Base-by-base conservation (phyloP, 495 filamentous ascomycete genomes). In the Neurospora tetrasperma region DNA sequence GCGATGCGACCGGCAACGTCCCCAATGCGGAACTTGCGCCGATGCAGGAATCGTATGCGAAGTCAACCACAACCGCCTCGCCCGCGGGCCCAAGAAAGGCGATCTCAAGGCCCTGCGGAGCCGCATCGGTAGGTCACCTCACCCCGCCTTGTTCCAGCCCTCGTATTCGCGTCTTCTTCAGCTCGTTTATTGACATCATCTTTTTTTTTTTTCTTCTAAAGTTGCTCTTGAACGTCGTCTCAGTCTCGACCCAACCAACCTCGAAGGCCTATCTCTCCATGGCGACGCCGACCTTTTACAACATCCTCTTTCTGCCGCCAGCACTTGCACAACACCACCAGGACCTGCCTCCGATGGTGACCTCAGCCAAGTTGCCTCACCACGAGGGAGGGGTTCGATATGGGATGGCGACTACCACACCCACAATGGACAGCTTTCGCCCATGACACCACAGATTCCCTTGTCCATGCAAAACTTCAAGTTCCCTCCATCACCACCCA, bases 1-100 rank as follows among this genome's bases (percentile, higher is more conserved):
- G 39, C 79, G 84, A 70, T 88, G 85, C 77, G 86, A 89, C 75
- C 81, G 86, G 41, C 81, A 85, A 40, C 83, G 83, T 11, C 86
- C 86, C 12, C 79, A 79, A 73, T 89, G 87, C 76, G 80, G 84
- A 41, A 83, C 84, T 2, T 89, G 86, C 73, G 81, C 78, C 23
- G 84, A 87, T 35, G 79, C 82, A n/a, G 85, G 83, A 10, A 78
- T 85, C 42, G 75, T 78, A 31, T 89, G 86, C 77, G 82, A 85
- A 66, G 81, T 86, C 41, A 86, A 80, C 76, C 83, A 83, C 42
- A 78, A 81, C 23, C 84, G 85, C 14, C 78, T 81, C 31, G 80
- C 82, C 38, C 78, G 87, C 9, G 86, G 87, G 0, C 87, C 87
- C 0, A 85, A 87, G 71, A 88, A 85, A 70, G 86, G 87, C 18